A percentile compares a stretch with the other conserved stretches of the same genome.
These are phyloP conservation scores for Globisporangium okanoganense DNA, from an alignment of 352 stramenopile species.

Conservation along the genomic window DNA sequence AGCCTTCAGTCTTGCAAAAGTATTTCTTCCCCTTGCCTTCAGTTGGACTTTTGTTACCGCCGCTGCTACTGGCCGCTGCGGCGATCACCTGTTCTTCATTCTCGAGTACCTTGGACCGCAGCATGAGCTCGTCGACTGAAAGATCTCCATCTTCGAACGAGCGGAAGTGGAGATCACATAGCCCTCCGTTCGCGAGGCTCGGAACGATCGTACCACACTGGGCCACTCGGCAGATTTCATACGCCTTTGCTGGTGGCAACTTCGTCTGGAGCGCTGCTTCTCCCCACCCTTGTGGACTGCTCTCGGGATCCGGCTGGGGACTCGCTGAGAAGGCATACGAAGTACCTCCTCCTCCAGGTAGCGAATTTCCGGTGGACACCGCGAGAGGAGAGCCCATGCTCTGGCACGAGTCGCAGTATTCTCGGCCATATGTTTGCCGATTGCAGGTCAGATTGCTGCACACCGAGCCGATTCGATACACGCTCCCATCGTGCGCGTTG, in stretches of 20 bases:
- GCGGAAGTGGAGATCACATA: slow-evolving; percentile 47
- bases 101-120: slow-evolving; percentile 30
- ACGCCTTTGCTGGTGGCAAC: slow-evolving; percentile 4
- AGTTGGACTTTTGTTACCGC: slow-evolving; percentile 6
- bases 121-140: slow-evolving; percentile 55
- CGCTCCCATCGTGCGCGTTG: slow-evolving; percentile 15
- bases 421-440: slow-evolving; percentile 43
- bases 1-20: slow-evolving; percentile 59
- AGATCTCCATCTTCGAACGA: slow-evolving; percentile 45
- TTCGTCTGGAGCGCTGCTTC: slow-evolving; percentile 14
- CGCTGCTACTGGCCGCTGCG: slow-evolving; percentile 13
- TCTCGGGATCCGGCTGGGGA: slow-evolving; percentile 19
- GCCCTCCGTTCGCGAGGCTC: slow-evolving; percentile 18
- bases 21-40: slow-evolving; percentile 48
- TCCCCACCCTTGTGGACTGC: slow-evolving; percentile 16
- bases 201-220: slow-evolving; percentile 26
- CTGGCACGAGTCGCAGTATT: slow-evolving; percentile 63
- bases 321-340: slow-evolving; percentile 23
- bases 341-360: background rate
- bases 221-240: slow-evolving; percentile 34
- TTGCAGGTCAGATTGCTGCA: slow-evolving; percentile 63
- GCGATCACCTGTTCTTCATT: slow-evolving; percentile 18
- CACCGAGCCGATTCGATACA: background rate
- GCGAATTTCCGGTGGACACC: slow-evolving; percentile 34
- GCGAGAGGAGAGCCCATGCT: slow-evolving; percentile 52